Evolutionary conservation across 2,329 filamentous ascomycete species (phyloP), one percentile per base, ranked within the genome.

Genomic region (Stagonosporopsis rhizophila): DNA sequence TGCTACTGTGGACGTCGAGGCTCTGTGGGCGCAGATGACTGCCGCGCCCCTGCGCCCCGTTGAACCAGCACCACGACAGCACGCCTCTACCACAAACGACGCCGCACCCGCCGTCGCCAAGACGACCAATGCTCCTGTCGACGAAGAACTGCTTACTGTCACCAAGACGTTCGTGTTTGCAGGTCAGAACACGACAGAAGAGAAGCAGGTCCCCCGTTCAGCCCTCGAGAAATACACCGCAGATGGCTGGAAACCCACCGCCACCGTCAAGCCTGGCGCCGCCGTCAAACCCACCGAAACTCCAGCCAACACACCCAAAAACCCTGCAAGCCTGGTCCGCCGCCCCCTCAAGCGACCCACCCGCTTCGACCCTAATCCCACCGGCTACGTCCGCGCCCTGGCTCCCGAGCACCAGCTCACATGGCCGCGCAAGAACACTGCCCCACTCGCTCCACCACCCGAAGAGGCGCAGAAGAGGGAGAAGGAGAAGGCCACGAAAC

Each of bases 81-180:
- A 11, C 17, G 17, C 42, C 1, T 45, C 19, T n/a, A n/a, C 42
- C 15, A 19, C 11, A 14, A 59, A 25, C 50, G 44, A 48, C 34
- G 46, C 58, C 14, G 62, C 64, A n/a, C 56, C 52, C 20, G 44
- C 53, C 28, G 59, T 56, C 22, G 23, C 51, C 15, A 34, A 47
- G 6, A 12, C 42, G 7, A 44, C 25, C 6, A 69, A 67, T 19
- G 59, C 62, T 3, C 50, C 32, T 2, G 69, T 67, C 25, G 72
- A 74, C 11, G 67, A 73, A 44, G 77, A 80, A 38, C 72, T 66
- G 77, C 45, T 91, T 65, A 83, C 82, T 58, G 88, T 92, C 59
- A 89, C 87, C 66, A 86, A 88, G 27, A 88, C 85, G 14, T 91
- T 90, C 76, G 89, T 88, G 65, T 92, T 92, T 65, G 89, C 89